Base-by-base conservation (phyloP, 2,329 filamentous ascomycete genomes). In the Tolypocladium endophyticum region DNA sequence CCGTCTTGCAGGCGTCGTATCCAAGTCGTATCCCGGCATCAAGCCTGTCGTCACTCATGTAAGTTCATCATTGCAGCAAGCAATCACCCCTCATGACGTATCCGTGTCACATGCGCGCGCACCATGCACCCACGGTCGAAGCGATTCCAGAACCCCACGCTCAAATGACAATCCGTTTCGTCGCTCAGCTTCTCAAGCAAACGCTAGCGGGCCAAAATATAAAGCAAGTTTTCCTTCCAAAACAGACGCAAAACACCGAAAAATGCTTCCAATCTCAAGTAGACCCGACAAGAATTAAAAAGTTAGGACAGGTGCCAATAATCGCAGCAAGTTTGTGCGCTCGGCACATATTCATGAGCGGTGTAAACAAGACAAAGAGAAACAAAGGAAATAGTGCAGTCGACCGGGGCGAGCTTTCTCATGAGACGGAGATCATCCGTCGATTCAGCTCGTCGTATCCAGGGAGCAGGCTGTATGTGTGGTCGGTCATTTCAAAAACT, bases 401-500 rank as follows among this genome's bases (percentile, higher is more conserved):
- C 23, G 35, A n/a, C 20, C 41, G 4, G 6, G 36, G 6, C 47
- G 16, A 35, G 20, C 16, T 28, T 41, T 20, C 33, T 65, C 60
- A 71, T n/a, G 62, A 63, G 53, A 66, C 66, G 52, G 65, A 62
- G 47, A 71, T 67, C 54, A 66, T 63, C 25, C 66, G 69, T 55
- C 66, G 66, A 55, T 64, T 64, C 39, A 70, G 55, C 28, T 74
- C 72, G n/a, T 74, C 66, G 59, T 77, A 77, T 12, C 72, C 73
- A 8, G 77, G 75, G 38, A 82, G 65, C 38, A 73, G 66, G 55
- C 68, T 67, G 57, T 65, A 69, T 30, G 66, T 66, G 59, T 70
- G 72, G 38, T 69, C 71, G 12, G 69, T 64, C 7, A 68, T 62
- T 11, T 72, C 67, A 0, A 75, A 73, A 38, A 72, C 66, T 28